Base-by-base conservation (phyloP, 768 basidiomycete species). In the Pleurotus citrinopileatus region DNA sequence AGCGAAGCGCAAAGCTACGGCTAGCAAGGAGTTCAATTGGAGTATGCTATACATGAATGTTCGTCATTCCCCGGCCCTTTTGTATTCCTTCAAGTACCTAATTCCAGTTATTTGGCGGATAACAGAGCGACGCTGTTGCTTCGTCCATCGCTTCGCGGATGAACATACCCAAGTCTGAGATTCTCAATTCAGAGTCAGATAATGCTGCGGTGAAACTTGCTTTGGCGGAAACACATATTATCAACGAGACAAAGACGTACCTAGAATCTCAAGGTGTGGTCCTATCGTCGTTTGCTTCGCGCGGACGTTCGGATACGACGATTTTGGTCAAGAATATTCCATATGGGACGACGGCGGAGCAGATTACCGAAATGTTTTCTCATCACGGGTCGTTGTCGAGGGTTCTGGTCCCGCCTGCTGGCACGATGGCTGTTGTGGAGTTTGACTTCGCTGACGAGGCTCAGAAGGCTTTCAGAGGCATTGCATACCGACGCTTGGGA, bases 311-410 rank as follows among this genome's bases (percentile, higher is more conserved):
- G 0, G 83, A 89, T 61, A 95, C 91, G 0, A 83, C 78, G 28
- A 86, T 98, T 57, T 80, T 99, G 15, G 89, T 98, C 58, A 98
- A 98, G 74, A 98, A 98, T 70, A 93, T 99, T 42, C 96, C 97
- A 0, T 96, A 89, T 62, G 93, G 91, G 4, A 96, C 94, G 2
- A 81, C 86, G 0, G 68, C 74, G 0, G 79, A 83, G 15, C 82
- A 91, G 58, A 82, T 98, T n/a, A 80, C 81, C 20, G 86, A 86
- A 55, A 67, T 98, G 44, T 94, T 98, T 62, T 79, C 82, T 50
- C 75, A 79, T 0, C 86, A 94, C 60, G 94, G 94, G 3, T 71
- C 75, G 52, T 69, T 96, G 22, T 74, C 62, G 17, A 78, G 89
- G 9, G 80, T 97, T 5, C 69, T 97, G 3, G 80, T 98, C 0